phyloP scores from a whole-genome alignment of 1,284 basidiomycete genomes.

The Ceratobasidium theobromae region DNA sequence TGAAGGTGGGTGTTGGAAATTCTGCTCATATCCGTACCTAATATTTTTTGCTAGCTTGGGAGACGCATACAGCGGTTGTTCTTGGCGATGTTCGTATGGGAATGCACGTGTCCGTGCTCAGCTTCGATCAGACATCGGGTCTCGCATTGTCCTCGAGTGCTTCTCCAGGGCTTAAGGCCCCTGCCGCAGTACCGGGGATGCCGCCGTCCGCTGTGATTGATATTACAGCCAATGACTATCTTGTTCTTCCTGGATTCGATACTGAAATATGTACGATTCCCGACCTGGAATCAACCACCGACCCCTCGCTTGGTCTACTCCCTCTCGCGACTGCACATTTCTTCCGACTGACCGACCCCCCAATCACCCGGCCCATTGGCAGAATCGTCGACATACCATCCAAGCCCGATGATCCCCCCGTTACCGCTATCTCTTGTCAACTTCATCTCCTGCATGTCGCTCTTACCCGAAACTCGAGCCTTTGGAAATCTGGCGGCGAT shows the following conservation, averaged over 20 bases:
- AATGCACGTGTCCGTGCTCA: conserved; percentile 58
- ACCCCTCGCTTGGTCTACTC: conserved; percentile 47
- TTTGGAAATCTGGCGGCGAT: conserved; percentile 30
- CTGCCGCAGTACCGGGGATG: background rate
- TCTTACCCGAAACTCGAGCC: conserved; percentile 20
- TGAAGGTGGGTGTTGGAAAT: conserved; percentile 53
- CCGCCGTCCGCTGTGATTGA: conserved; percentile 27
- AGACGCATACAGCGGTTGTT: conserved; percentile 49
- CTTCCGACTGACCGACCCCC: conserved; percentile 48
- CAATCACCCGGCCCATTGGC: conserved; percentile 40
- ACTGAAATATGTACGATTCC: conserved; percentile 28
- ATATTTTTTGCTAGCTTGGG: conserved; percentile 60
- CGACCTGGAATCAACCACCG: conserved; percentile 39
- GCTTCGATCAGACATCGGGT: conserved; percentile 47
- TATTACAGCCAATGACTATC: conserved; percentile 20
- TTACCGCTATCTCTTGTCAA: background rate
- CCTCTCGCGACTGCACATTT: conserved; percentile 60
- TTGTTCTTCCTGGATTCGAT: conserved; percentile 24
- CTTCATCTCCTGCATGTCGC: conserved; percentile 19
- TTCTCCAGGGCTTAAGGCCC: conserved; percentile 38
- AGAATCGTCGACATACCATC: background rate
- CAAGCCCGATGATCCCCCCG: conserved; percentile 11
- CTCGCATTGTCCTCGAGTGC: conserved; percentile 22
- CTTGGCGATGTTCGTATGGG: conserved; percentile 45
- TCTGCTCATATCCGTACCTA: background rate